A percentile compares a stretch with the other conserved stretches of the same genome.
phyloP scores from a whole-genome alignment of 2,329 filamentous ascomycete species.

The Magnaporthiopsis poae region DNA sequence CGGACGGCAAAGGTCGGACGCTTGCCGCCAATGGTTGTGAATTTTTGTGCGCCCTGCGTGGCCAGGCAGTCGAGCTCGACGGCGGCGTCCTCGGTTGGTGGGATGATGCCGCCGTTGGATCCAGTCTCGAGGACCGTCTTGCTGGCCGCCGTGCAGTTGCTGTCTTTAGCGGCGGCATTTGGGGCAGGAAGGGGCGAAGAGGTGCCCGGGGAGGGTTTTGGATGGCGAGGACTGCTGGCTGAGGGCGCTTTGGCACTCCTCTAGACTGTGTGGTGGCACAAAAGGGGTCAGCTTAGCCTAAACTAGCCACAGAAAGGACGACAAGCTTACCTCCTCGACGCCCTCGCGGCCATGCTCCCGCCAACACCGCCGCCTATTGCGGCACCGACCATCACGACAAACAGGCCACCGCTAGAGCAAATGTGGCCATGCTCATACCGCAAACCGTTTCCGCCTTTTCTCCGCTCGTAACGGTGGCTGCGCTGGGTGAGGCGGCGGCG shows the following conservation, averaged over 20 bases:
- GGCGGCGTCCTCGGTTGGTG: background rate
- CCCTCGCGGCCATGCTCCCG: slow-evolving; percentile 1
- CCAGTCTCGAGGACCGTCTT: background rate
- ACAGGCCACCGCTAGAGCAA: background rate
- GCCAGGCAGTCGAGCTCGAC: background rate
- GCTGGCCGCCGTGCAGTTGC: background rate
- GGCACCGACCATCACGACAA: background rate
- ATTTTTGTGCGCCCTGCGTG: too few species aligned
- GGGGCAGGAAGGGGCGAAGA: background rate
- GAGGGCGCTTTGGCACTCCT: slow-evolving; percentile 2
- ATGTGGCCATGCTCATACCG: background rate
- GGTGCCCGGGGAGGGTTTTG: background rate
- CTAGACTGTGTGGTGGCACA: background rate
- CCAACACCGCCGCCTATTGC: slow-evolving; percentile 3
- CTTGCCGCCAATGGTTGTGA: too few species aligned
- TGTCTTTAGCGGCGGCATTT: background rate
- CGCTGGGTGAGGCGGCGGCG: background rate
- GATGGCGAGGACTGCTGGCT: background rate
- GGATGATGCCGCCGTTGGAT: background rate
- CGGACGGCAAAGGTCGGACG: too few species aligned
- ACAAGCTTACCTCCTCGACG: background rate
- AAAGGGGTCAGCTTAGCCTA: background rate
- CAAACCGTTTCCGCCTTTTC: background rate
- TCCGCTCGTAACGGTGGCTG: background rate
- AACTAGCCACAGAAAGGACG: too few species aligned